Evolutionary conservation across 1,284 basidiomycete genomes (phyloP).

Genomic region (Ganoderma lucidum): DNA sequence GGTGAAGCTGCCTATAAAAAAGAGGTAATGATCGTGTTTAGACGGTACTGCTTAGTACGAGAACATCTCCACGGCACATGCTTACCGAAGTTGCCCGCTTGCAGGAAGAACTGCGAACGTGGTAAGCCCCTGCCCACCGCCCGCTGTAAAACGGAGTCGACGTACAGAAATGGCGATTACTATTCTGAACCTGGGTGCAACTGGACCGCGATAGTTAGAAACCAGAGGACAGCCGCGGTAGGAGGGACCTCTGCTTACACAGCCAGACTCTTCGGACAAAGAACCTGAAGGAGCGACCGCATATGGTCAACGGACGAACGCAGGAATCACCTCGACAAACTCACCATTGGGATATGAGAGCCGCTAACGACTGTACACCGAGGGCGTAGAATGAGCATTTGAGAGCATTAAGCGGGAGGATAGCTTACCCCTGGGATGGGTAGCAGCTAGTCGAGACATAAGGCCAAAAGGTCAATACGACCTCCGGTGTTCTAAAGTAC

Average conservation of each 20-base stretch:
- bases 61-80: no score
- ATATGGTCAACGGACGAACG: neutral
- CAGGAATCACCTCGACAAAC: neutral
- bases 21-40: no score
- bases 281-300: constrained; percentile 5
- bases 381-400: no score
- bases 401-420: neutral
- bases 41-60: no score
- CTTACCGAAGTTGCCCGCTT: constrained; percentile 19
- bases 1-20: constrained; percentile 4
- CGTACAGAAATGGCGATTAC: constrained; percentile 13
- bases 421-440: constrained; percentile 17
- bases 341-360: constrained; percentile 8
- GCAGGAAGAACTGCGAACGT: constrained; percentile 6
- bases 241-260: constrained; percentile 3
- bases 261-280: constrained; percentile 21
- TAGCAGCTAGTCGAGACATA: neutral
- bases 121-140: no score
- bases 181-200: constrained; percentile 10
- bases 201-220: neutral
- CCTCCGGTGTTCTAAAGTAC: no score
- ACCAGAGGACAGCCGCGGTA: neutral
- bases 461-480: no score
- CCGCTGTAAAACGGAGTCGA: neutral
- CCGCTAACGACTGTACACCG: constrained; percentile 9